A percentile compares a stretch with the other conserved stretches of the same genome.
phyloP scores from a whole-genome alignment of 805 yeast genomes.

The Saccharomycopsis selenospora region DNA sequence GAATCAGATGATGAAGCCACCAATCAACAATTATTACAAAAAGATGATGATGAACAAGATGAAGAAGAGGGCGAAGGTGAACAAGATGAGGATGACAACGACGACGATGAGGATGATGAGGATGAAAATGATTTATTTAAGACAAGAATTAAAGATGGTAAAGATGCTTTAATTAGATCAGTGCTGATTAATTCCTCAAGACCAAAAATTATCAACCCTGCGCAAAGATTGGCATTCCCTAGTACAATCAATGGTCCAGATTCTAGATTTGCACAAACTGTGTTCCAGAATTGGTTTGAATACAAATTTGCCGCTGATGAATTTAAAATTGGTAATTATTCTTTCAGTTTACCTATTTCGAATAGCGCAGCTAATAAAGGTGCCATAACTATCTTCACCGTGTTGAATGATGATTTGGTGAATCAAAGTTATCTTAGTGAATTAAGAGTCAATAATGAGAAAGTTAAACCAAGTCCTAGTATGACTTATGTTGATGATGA shows the following conservation, averaged over 20 bases:
- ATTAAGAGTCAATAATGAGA: slow-evolving; percentile 39
- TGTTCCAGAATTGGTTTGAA: slow-evolving; percentile 32
- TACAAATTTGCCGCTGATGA: slow-evolving; percentile 32
- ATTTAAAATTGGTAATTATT: slow-evolving; percentile 32
- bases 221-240: slow-evolving; percentile 22
- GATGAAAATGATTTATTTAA: slow-evolving; percentile 5
- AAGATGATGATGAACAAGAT: slow-evolving; percentile 1
- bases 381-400: slow-evolving; percentile 38
- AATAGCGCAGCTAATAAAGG: slow-evolving; percentile 30
- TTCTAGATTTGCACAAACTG: slow-evolving; percentile 21
- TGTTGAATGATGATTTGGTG: slow-evolving; percentile 36
- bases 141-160: slow-evolving; percentile 9
- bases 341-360: slow-evolving; percentile 39
- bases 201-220: slow-evolving; percentile 9
- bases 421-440: slow-evolving; percentile 33
- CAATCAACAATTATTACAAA: no score
- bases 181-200: slow-evolving; percentile 18
- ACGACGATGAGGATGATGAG: slow-evolving; percentile 16
- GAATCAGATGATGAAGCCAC: not conserved
- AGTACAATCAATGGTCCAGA: slow-evolving; percentile 25
- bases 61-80: slow-evolving; percentile 15
- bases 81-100: slow-evolving; percentile 12
- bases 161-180: slow-evolving; percentile 8
- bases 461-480: slow-evolving; percentile 37
- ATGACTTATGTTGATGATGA: slow-evolving; percentile 31